A percentile compares a stretch with the other conserved stretches of the same genome.
Evolutionary conservation across 768 basidiomycete genomes (phyloP).

Genomic region (Baorangia bicolor): DNA sequence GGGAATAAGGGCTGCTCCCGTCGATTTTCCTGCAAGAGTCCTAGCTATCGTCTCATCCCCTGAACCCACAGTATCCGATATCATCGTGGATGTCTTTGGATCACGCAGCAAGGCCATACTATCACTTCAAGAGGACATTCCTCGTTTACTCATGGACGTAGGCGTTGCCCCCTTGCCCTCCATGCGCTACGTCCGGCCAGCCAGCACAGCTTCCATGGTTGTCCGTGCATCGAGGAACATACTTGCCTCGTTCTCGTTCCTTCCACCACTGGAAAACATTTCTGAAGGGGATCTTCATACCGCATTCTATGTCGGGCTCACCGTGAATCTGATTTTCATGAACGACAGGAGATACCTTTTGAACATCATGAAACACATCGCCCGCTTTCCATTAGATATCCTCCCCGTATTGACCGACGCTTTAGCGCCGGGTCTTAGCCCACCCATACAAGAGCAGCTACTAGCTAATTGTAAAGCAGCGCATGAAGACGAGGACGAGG

Average conservation of each 20-base stretch:
- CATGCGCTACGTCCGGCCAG: slow-evolving; percentile 28
- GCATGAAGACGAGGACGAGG: slow-evolving; percentile 32
- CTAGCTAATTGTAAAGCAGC: slow-evolving; percentile 30
- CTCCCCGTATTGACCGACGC: slow-evolving; percentile 40
- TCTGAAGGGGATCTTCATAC: slow-evolving; percentile 35
- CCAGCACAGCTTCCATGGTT: slow-evolving; percentile 38
- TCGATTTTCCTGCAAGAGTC: slow-evolving; percentile 57
- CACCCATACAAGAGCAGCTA: slow-evolving; percentile 26
- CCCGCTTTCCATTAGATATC: slow-evolving; percentile 43
- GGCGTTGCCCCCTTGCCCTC: slow-evolving; percentile 23
- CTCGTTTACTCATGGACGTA: slow-evolving; percentile 27
- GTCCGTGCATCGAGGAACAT: slow-evolving; percentile 41
- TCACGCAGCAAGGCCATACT: slow-evolving; percentile 34
- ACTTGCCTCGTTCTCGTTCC: slow-evolving; percentile 31
- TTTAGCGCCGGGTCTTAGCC: slow-evolving; percentile 35
- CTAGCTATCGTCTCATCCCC: slow-evolving; percentile 48
- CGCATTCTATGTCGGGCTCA: slow-evolving; percentile 37
- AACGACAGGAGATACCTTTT: slow-evolving; percentile 33
- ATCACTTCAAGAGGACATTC: slow-evolving; percentile 38
- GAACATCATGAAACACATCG: slow-evolving; percentile 33
- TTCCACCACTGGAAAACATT: slow-evolving; percentile 18
- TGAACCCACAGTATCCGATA: slow-evolving; percentile 34
- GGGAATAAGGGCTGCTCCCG: slow-evolving; percentile 49
- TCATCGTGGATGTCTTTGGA: slow-evolving; percentile 51
- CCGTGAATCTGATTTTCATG: slow-evolving; percentile 40